Percentiles rank a stretch among this genome's conserved stretches.
phyloP scores from a whole-genome alignment of 305 asterid genomes.

The Fraxinus sp. region DNA sequence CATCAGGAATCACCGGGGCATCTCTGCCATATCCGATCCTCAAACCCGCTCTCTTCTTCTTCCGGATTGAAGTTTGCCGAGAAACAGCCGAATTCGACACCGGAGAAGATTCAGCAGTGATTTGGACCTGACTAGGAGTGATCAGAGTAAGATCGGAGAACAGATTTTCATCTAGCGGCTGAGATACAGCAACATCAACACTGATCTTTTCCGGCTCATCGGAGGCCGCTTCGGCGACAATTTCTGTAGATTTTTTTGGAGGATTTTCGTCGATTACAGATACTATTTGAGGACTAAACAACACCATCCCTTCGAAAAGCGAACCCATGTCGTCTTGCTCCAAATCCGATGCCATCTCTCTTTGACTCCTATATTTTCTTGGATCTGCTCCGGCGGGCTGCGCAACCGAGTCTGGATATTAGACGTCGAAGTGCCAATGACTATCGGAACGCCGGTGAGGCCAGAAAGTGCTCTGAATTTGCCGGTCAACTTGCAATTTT shows the following conservation, averaged over 20 bases:
- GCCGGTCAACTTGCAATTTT: background rate
- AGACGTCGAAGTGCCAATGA: background rate
- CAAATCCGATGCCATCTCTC: conserved; percentile 5
- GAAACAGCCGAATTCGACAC: background rate
- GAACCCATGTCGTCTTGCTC: conserved; percentile 42
- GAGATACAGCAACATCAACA: background rate
- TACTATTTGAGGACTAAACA: conserved; percentile 29
- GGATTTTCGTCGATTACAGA: background rate
- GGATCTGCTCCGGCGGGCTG: background rate
- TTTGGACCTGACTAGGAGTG: conserved; percentile 15
- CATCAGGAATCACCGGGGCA: background rate
- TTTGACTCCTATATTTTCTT: background rate
- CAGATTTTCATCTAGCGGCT: conserved; percentile 43
- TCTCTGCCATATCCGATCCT: conserved; percentile 55
- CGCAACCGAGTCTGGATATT: background rate
- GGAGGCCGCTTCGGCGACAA: conserved; percentile 4
- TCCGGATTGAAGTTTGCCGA: conserved; percentile 32
- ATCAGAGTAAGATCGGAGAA: conserved; percentile 50
- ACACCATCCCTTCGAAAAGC: conserved; percentile 53
- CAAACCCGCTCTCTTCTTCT: conserved; percentile 41
- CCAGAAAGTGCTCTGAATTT: background rate
- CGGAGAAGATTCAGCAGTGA: conserved; percentile 14
- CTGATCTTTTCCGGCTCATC: background rate
- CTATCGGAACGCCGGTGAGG: background rate
- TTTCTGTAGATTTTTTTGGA: conserved; percentile 6